Evolutionary conservation across 2,329 filamentous ascomycete genomes (phyloP), one percentile per base, ranked within the genome.

Genomic region (Penicillium griseofulvum): DNA sequence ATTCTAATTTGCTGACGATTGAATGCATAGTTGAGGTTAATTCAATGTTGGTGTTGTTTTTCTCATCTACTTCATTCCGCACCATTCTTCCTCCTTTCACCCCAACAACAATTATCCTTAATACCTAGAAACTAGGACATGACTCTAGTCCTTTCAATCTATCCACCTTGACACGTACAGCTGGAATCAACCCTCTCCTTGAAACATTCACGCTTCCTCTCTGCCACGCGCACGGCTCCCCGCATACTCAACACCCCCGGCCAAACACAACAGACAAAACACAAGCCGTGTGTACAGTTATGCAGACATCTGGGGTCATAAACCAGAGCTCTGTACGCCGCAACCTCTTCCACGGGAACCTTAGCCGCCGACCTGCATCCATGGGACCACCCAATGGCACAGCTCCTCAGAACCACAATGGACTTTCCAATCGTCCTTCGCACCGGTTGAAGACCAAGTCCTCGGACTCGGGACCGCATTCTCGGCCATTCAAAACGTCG

Each of bases 261-360:
- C 43, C 22, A 36, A 45, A 36, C 17, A 12, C 11, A 34, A 39
- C 12, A 12, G n/a, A 8, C 14, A 46, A 43, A 16, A n/a, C 16
- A 39, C 19, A 37, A 19, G n/a, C 17, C 4, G 36, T 28, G 19
- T 31, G 1, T 26, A 11, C 28, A 41, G 17, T 24, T 34, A 39
- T n/a, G n/a, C 39, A n/a, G n/a, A 9, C 39, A 26, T 28, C 46
- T 17, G 37, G 17, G 29, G 59, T 44, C 14, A 72, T 70, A 65
- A 63, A 64, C 26, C 61, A 65, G n/a, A 65, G 65, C 16, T 74
- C 73, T 19, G 71, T 78, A 44, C 74, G 76, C 50, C 73, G 75
- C 41, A 78, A 76, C 53, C 69, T 78, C 26, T 78, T 78, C 62
- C 73, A 76, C 17, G 70, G 73, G 49, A 74, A 76, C 52, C 71